Base-by-base conservation (phyloP, 257 asterid species). In the Solanum virginianum region DNA sequence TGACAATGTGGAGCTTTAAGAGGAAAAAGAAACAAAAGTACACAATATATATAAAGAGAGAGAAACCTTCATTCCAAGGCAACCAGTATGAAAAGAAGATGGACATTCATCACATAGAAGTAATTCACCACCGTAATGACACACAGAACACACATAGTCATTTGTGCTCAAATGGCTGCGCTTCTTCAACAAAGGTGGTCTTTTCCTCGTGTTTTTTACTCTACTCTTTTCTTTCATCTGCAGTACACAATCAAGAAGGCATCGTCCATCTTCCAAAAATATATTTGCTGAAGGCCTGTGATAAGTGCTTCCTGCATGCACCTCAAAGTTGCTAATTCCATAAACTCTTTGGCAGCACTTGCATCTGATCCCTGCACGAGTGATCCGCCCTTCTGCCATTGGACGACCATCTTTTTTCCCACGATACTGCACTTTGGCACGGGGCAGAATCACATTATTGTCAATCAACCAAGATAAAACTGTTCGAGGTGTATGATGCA, bases 31-130 rank as follows among this genome's bases (percentile, higher is more conserved):
- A 54, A 49, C 60, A 85, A 47, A 68, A 54, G 63, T 69, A 85
- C 6, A 12, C 13, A 68, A 51, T 47, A 83, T 26, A 56, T 56
- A 12, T 12, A 26, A 41, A 65, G 43, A 65, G 26, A 39, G 54
- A 39, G 53, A 20, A 53, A 94, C 98, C 97, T 89, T 87, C 90
- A 94, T 84, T 80, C 96, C 97, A 86, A 94, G 90, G 91, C 98
- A 94, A 15, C 89, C 88, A 66, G 86, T 82, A 85, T 94, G 98
- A 83, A 87, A 94, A 5, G 96, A 89, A 79, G 98, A 94, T 47
- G 98, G 98, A 75, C 98, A 94, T 71, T 57, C 88, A 90, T 94
- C 98, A 68, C 98, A 94, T 83, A 94, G 87, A 83, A 94, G 49
- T 87, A 94, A 86, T 86, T 92, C 94, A 72, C 98, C 98, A 84